Percentiles rank a stretch among this genome's conserved stretches.
These are phyloP conservation scores for Didymosphaeria variabile DNA, from an alignment of 2,329 filamentous ascomycete genomes.

Conservation along the genomic window DNA sequence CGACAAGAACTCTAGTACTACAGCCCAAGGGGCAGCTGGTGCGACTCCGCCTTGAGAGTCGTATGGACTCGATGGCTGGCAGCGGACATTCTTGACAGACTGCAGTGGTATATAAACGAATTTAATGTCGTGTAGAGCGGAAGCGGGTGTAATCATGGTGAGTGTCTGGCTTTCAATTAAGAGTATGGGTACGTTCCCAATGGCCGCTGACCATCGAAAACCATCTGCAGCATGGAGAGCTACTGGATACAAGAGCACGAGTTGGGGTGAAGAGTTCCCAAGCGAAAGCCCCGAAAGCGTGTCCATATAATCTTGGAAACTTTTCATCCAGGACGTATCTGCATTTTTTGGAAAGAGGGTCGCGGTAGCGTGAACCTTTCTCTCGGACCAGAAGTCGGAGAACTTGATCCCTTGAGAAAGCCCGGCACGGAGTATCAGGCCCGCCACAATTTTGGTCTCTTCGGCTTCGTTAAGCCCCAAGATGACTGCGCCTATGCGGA, in stretches of 20 bases:
- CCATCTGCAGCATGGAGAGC: conserved; percentile 31
- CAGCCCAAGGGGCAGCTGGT: conserved; percentile 31
- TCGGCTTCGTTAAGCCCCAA: conserved; percentile 33
- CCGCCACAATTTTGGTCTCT: conserved; percentile 43
- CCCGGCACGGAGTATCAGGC: conserved; percentile 39
- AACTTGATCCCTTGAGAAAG: conserved; percentile 33
- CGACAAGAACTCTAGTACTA: conserved; percentile 28
- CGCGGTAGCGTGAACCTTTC: conserved; percentile 30
- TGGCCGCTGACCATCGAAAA: conserved; percentile 30
- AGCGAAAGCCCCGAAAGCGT: conserved; percentile 28
- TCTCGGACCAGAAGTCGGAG: conserved; percentile 38
- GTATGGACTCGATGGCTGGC: conserved; percentile 26
- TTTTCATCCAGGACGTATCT: conserved; percentile 34
- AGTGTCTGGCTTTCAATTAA: conserved; percentile 31
- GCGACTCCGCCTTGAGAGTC: conserved; percentile 31
- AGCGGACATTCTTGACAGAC: conserved; percentile 25
- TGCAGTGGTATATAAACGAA: conserved; percentile 42
- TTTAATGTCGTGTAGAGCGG: conserved; percentile 21
- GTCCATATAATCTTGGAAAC: conserved; percentile 42
- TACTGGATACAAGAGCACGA: conserved; percentile 33
- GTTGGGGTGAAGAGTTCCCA: conserved; percentile 18
- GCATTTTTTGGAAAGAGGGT: conserved; percentile 33
- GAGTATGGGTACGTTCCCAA: conserved; percentile 21
- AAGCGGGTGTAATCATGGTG: conserved; percentile 33
- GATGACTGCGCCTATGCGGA: conserved; percentile 36